Evolutionary conservation across 805 yeast genomes (phyloP).

Genomic region (Candida sakaeoensis): DNA sequence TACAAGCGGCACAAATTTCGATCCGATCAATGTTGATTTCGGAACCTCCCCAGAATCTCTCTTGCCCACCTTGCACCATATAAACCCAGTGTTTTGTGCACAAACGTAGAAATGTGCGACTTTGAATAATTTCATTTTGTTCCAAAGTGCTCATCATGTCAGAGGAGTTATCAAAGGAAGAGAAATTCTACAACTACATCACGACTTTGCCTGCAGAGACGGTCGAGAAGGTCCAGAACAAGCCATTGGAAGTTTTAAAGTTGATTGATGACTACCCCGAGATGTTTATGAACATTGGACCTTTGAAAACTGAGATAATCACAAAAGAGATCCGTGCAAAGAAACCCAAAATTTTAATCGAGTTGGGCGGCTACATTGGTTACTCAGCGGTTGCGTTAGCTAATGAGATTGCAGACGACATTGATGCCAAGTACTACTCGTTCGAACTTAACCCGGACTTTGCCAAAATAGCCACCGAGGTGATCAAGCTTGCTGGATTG

Average conservation of each 20-base stretch:
- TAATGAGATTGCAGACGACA: constrained; percentile 18
- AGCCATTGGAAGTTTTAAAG: constrained; percentile 29
- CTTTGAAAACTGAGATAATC: constrained; percentile 24
- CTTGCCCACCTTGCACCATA: too few species aligned
- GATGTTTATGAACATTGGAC: constrained; percentile 31
- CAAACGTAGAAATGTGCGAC: too few species aligned
- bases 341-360: constrained; percentile 26
- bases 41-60: neutral
- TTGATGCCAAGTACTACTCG: constrained; percentile 27
- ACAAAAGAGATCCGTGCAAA: constrained; percentile 18
- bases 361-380: constrained; percentile 33
- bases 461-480: constrained; percentile 26
- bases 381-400: constrained; percentile 37
- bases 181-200: constrained; percentile 21
- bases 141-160: too few species aligned
- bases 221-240: constrained; percentile 21
- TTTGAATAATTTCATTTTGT: too few species aligned
- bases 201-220: constrained; percentile 19
- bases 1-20: too few species aligned
- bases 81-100: too few species aligned
- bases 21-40: neutral
- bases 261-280: constrained; percentile 26
- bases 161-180: constrained; percentile 19
- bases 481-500: constrained; percentile 34
- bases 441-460: constrained; percentile 29